Conservation (phyloP, 306 rosid genomes). For the Fagus sylvatica region DNA sequence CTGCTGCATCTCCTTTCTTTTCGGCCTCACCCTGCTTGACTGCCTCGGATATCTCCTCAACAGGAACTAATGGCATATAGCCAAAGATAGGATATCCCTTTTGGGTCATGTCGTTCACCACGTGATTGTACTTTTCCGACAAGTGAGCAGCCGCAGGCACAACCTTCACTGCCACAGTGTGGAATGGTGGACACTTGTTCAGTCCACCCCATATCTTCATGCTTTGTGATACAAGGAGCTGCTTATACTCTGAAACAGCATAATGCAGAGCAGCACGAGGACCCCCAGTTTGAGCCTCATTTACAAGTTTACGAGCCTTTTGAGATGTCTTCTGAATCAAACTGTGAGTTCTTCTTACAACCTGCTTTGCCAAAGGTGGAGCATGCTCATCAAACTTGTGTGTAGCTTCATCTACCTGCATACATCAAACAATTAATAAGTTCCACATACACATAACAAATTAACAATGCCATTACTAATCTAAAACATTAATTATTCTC, state of each 20-base stretch:
- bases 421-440: neutral
- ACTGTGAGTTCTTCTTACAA: slow-evolving; percentile 29
- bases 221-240: slow-evolving; percentile 38
- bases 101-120: slow-evolving; percentile 39
- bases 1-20: slow-evolving; percentile 25
- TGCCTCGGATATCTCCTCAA: slow-evolving; percentile 52
- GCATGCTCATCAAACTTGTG: slow-evolving; percentile 57
- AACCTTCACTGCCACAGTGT: slow-evolving; percentile 48
- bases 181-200: slow-evolving; percentile 48
- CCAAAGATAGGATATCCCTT: slow-evolving; percentile 56
- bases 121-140: slow-evolving; percentile 60
- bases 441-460: neutral
- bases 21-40: slow-evolving; percentile 39
- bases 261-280: slow-evolving; percentile 55
- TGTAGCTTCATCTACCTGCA: slow-evolving; percentile 63
- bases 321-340: slow-evolving; percentile 35
- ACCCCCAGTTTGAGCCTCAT: slow-evolving; percentile 55
- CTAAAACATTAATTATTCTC: neutral
- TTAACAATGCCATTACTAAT: too few species aligned
- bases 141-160: slow-evolving; percentile 48
- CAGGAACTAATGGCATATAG: slow-evolving; percentile 69
- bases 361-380: slow-evolving; percentile 58
- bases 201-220: slow-evolving; percentile 55
- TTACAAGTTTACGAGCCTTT: slow-evolving; percentile 39
- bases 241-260: slow-evolving; percentile 58